A percentile compares a stretch with the other conserved stretches of the same genome.
These are phyloP conservation scores for Auricularia sp. DNA, from an alignment of 768 basidiomycete genomes.

Conservation along the genomic window DNA sequence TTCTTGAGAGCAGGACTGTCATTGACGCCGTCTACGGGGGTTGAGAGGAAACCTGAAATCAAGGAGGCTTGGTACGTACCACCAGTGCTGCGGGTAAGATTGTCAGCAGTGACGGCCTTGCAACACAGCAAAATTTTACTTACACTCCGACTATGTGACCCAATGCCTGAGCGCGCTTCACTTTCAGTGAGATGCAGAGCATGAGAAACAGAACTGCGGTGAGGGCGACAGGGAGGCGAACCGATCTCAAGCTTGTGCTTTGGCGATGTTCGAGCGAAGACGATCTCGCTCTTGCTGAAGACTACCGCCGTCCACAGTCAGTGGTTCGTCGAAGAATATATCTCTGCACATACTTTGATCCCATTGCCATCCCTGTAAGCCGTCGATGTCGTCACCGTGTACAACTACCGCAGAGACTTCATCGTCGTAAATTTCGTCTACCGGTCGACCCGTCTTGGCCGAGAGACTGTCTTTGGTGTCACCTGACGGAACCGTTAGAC, in stretches of 20 bases:
- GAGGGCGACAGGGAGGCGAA: slow-evolving; percentile 16
- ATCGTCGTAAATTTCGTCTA: slow-evolving; percentile 56
- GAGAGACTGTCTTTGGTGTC: slow-evolving; percentile 54
- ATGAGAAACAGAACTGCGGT: slow-evolving; percentile 1
- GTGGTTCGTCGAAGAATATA: neutral
- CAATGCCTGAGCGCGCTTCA: slow-evolving; percentile 59
- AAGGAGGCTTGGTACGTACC: neutral
- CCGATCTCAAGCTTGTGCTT: slow-evolving; percentile 68
- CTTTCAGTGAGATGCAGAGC: slow-evolving; percentile 20
- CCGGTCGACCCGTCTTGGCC: slow-evolving; percentile 41
- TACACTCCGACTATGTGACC: slow-evolving; percentile 67
- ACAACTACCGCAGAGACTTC: slow-evolving; percentile 57
- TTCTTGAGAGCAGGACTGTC: slow-evolving; percentile 63
- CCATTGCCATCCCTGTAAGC: slow-evolving; percentile 62
- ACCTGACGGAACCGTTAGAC: slow-evolving; percentile 13
- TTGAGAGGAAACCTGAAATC: neutral
- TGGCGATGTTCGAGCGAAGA: slow-evolving; percentile 62
- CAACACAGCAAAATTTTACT: slow-evolving; percentile 15
- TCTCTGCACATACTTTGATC: slow-evolving; percentile 45
- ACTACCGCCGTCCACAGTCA: slow-evolving; percentile 25
- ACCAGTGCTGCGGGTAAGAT: neutral
- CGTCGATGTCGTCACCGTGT: slow-evolving; percentile 59
- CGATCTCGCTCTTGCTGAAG: slow-evolving; percentile 57
- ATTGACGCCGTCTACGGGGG: slow-evolving; percentile 50
- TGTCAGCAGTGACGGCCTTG: too few species aligned